Evolutionary conservation across 139 green algal genomes (phyloP).

Genomic region (Closterium sp.): DNA sequence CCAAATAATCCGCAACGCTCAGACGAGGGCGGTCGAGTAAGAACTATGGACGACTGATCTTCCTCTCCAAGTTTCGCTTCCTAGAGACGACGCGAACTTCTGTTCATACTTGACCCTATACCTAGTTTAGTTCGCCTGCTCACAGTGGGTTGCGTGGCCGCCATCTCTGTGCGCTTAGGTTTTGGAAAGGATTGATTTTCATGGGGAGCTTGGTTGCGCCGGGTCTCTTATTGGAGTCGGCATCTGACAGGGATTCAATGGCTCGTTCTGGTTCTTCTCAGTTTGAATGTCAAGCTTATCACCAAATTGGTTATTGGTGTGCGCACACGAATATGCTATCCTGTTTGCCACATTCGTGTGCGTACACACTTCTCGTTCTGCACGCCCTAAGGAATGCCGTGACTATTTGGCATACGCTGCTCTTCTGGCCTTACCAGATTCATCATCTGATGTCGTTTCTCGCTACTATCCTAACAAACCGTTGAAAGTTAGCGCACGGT

Average conservation of each 20-base stretch:
- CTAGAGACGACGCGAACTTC: not conserved
- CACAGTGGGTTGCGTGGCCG: not conserved
- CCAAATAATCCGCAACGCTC: slow-evolving; percentile 10
- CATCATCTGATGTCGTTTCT: no score
- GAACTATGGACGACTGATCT: not conserved
- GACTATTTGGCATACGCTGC: no score
- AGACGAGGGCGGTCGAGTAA: slow-evolving; percentile 3
- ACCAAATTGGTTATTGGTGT: no score
- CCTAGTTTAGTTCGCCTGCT: not conserved
- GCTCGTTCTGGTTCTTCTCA: not conserved
- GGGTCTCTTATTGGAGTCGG: not conserved
- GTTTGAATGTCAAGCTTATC: not conserved
- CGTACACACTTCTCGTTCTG: no score
- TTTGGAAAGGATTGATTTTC: not conserved
- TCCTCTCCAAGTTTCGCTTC: not conserved
- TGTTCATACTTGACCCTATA: not conserved
- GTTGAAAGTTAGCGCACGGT: no score
- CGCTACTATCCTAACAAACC: no score
- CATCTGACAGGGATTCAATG: not conserved
- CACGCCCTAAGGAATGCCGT: no score
- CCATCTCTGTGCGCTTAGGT: not conserved
- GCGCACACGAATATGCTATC: no score
- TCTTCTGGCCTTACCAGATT: no score
- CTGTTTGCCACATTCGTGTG: no score
- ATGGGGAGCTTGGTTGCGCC: no score